Percentiles rank a stretch among this genome's conserved stretches.
Conservation (phyloP, 2,329 filamentous ascomycete species). For the Fusarium solani-melongenae region DNA sequence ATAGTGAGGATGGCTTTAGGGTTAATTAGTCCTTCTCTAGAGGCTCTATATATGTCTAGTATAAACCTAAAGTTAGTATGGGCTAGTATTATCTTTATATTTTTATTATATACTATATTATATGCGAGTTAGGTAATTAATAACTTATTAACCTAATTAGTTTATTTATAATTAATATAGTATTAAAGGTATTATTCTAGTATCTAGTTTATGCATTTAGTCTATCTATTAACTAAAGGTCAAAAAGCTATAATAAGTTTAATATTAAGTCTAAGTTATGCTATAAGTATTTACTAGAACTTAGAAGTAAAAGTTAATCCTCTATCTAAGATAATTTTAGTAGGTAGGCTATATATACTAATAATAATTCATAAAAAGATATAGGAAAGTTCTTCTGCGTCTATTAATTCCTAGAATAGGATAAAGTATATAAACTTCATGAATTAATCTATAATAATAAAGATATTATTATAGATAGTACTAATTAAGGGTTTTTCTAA, state of each 20-base stretch:
- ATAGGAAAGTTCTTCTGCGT: background rate
- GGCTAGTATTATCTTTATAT: background rate
- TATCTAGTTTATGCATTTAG: background rate
- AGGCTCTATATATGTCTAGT: background rate
- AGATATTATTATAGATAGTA: background rate
- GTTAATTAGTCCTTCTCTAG: background rate
- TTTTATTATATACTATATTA: background rate
- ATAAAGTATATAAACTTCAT: background rate
- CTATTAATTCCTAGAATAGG: background rate
- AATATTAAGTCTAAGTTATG: background rate
- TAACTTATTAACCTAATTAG: background rate
- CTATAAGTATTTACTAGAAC: background rate
- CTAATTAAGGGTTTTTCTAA: background rate
- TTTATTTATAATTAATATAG: background rate
- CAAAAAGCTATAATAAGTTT: background rate
- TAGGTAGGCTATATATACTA: background rate
- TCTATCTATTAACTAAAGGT: background rate
- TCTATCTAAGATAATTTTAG: background rate
- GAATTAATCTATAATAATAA: background rate
- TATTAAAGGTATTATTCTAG: background rate
- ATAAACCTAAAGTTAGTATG: background rate
- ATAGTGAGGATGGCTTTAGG: no score
- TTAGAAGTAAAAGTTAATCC: background rate
- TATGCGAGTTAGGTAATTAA: background rate
- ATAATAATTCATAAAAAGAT: background rate